Base-by-base conservation (phyloP, 2,329 filamentous ascomycete species). In the Aspergillus fijiensis region DNA sequence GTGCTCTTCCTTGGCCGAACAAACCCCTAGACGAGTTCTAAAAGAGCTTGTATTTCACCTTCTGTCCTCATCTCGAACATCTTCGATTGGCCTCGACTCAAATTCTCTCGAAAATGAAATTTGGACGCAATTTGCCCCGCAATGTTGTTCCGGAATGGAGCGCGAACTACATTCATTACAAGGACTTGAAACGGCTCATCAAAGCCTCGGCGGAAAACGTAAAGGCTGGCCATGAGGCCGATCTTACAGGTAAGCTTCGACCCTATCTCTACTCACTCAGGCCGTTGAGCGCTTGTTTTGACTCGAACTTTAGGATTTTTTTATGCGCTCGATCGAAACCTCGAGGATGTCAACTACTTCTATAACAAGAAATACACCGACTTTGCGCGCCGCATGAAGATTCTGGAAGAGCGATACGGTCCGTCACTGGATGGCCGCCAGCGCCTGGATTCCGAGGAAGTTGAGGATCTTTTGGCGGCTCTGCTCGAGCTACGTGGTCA, bases 311-410 rank as follows among this genome's bases (percentile, higher is more conserved):
- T 81, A 97, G 95, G 93, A 77, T 96, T 99, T 84, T 96, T 97
- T 81, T 96, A 94, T 77, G 91, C 89, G 65, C 87, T 99, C 75
- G 95, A 99, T 75, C 91, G 95, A 70, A 97, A 98, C 74, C 88
- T 99, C 72, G 95, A 99, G 81, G 90, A 96, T 78, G 94, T 99
- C 75, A 92, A 97, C 77, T 86, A 86, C 55, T 98, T 99, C 77
- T 98, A 97, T 82, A 97, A 96, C 80, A 96, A 93, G 76, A 97
- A 97, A 75, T 92, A 92, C 72, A 85, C 87, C 63, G 94, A 98
- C 69, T 89, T 89, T 63, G 87, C 89, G 42, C 89, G 95, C 62
- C 88, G 94, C 39, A 81, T 98, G 66, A 92, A 91, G 67, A 85
- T 97, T 14, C 83, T 98, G 27, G 89, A 96, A 75, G 91, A 95